Evolutionary conservation across 2,329 filamentous ascomycete genomes (phyloP), one percentile per base, ranked within the genome.

Genomic region (Fusarium marasasianum): DNA sequence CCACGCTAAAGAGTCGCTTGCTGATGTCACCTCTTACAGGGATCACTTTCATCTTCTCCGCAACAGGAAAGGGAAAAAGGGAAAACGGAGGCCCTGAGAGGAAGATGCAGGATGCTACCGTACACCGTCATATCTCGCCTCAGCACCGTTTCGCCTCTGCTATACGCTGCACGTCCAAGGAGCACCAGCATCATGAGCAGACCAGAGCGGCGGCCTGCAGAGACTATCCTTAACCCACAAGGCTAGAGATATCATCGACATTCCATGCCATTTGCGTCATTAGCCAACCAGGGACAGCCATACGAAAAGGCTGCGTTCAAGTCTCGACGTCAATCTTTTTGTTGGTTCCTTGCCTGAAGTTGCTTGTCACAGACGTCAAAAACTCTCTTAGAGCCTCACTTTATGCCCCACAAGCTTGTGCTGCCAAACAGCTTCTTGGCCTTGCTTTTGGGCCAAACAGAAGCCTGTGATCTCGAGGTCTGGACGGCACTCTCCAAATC

Each of bases 1-100:
- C 75, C 71, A 65, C 72, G 53, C 60, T 64, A 62, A 60, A 31
- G 59, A 47, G 40, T 48, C 50, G 56, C 22, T 51, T 73, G 55
- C 73, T 78, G 76, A 78, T 78, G 76, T 78, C 76, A 78, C 64
- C 44, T 33, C 41, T 26, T 45, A 41, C 33, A 62, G 35, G 48
- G 65, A 33, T 59, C 41, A 9, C 55, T 44, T 53, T 22, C 20
- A 6, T 35, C 24, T 41, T 37, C 33, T 57, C 29, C 38, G 45
- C 61, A 55, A 31, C 56, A 53, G 58, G 38, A 55, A 56, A 66
- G 14, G 40, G 48, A 57, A 33, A 26, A n/a, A 17, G 14, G 50
- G 13, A 38, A 58, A 44, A 69, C 66, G 71, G 71, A 67, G 57
- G 43, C 26, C 54, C 50, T 61, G 41, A 48, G 48, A 48, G 44